Conservation (phyloP, 2,329 filamentous ascomycete genomes). For the Proliferodiscus dingleyae region DNA sequence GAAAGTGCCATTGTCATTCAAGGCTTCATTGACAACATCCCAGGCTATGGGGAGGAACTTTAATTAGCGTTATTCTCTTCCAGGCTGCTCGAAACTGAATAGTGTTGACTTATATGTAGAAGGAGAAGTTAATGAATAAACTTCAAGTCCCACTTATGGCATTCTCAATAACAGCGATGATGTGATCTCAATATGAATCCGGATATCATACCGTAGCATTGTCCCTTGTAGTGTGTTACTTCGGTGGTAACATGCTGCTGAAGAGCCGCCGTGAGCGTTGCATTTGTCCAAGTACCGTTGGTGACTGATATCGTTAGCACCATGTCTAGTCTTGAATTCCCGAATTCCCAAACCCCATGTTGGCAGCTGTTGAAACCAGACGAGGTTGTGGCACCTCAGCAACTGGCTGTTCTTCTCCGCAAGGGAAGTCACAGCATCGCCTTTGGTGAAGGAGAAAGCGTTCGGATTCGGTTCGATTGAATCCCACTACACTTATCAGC, state of each 20-base stretch:
- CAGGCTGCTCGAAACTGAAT: too few relatives aligned
- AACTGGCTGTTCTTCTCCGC: conserved; percentile 31
- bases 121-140: too few relatives aligned
- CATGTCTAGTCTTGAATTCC: background rate
- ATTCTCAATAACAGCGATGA: too few relatives aligned
- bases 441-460: conserved; percentile 12
- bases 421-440: conserved; percentile 9
- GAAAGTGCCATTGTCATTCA: conserved; percentile 50
- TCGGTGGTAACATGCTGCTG: conserved; percentile 55
- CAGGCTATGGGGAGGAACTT: conserved; percentile 36
- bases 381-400: conserved; percentile 56
- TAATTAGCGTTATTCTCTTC: background rate
- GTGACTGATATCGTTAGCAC: conserved; percentile 29
- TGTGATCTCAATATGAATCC: background rate
- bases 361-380: conserved; percentile 47
- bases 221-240: conserved; percentile 51
- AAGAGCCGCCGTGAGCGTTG: conserved; percentile 49
- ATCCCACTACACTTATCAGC: conserved; percentile 10
- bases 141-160: too few relatives aligned
- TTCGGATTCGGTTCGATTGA: conserved; percentile 9
- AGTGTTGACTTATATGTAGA: too few relatives aligned
- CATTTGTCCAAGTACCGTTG: conserved; percentile 47
- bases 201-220: too few relatives aligned
- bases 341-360: conserved; percentile 34
- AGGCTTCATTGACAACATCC: conserved; percentile 62